Evolutionary conservation across 768 basidiomycete species (phyloP).

Genomic region (Tricholoma hemisulphureum): DNA sequence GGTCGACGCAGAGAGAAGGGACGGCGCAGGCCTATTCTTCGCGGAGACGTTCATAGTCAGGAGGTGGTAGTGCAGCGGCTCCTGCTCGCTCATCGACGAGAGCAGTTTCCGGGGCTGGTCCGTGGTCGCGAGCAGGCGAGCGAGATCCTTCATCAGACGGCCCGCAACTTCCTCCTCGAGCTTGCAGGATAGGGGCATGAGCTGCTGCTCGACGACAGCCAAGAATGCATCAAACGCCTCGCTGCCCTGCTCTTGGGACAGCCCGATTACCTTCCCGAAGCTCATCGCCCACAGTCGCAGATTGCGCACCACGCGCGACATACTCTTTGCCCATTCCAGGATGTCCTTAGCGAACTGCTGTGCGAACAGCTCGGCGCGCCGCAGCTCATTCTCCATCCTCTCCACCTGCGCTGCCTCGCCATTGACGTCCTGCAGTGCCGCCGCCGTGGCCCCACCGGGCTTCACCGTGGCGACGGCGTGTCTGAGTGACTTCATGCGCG

Average conservation of each 20-base stretch:
- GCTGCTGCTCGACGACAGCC: slow-evolving; percentile 49
- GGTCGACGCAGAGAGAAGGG: slow-evolving; percentile 69
- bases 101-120: slow-evolving; percentile 64
- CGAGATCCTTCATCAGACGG: slow-evolving; percentile 56
- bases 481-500: slow-evolving; percentile 56
- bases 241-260: slow-evolving; percentile 43
- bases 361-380: slow-evolving; percentile 54
- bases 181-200: slow-evolving; percentile 51
- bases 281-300: slow-evolving; percentile 61
- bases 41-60: slow-evolving; percentile 60
- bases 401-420: slow-evolving; percentile 53
- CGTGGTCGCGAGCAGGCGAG: slow-evolving; percentile 56
- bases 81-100: slow-evolving; percentile 69
- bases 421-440: slow-evolving; percentile 23
- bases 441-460: slow-evolving; percentile 1
- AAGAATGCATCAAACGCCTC: slow-evolving; percentile 77
- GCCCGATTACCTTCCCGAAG: slow-evolving; percentile 68
- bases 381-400: slow-evolving; percentile 54
- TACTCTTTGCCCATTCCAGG: slow-evolving; percentile 61
- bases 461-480: slow-evolving; percentile 26
- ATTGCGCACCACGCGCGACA: slow-evolving; percentile 46
- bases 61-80: slow-evolving; percentile 68
- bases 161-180: slow-evolving; percentile 55
- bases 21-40: slow-evolving; percentile 64
- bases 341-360: slow-evolving; percentile 60